Percentiles rank a stretch among this genome's conserved stretches.
Conservation (phyloP, 345 rosid species). For the Eutrema yunnanense region DNA sequence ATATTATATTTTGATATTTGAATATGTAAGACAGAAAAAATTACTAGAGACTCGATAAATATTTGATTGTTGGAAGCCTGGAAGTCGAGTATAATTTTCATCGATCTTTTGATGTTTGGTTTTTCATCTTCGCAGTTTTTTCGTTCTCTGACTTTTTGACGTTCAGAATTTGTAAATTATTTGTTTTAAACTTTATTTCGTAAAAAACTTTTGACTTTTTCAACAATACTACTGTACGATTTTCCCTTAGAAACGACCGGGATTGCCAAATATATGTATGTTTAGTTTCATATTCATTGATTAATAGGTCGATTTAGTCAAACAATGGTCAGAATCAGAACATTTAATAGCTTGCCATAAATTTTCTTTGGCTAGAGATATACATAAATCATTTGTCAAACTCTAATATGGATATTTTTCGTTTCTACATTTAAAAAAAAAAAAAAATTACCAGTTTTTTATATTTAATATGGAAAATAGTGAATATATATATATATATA, state of each 20-base stretch:
- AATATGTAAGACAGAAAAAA: background rate
- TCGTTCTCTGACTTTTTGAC: conserved; percentile 19
- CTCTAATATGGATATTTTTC: background rate
- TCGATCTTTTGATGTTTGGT: background rate
- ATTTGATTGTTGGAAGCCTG: background rate
- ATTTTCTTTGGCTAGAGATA: background rate
- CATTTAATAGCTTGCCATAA: conserved; percentile 5
- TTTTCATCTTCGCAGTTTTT: conserved; percentile 9
- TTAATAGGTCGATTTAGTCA: conserved; percentile 16
- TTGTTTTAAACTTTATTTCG: background rate
- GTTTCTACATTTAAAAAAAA: background rate
- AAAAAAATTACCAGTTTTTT: too few species aligned
- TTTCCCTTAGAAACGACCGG: conserved; percentile 3
- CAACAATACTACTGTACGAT: conserved; percentile 5
- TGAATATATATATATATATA: too few species aligned
- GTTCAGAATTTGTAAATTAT: background rate
- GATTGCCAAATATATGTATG: conserved; percentile 18
- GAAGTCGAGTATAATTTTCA: background rate
- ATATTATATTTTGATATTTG: background rate
- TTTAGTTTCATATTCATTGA: conserved; percentile 16
- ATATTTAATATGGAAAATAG: too few species aligned
- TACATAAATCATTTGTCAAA: conserved; percentile 1
- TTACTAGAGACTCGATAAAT: background rate
- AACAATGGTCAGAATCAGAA: conserved; percentile 15
- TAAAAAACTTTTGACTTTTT: conserved; percentile 19